Conservation (phyloP, 805 yeast species). For the Zygotorulaspora danielsina region DNA sequence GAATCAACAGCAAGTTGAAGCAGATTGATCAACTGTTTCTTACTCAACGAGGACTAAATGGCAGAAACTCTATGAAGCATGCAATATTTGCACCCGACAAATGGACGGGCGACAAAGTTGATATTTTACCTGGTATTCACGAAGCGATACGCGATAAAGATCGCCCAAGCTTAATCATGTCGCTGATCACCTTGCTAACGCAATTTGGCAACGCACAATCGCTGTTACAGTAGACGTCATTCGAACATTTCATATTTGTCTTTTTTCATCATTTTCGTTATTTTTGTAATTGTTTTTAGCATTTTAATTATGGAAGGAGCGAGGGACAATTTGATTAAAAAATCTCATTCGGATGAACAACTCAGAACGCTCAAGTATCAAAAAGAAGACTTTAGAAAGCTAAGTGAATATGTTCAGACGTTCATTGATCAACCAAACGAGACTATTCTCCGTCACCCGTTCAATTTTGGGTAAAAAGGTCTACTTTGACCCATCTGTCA, state of each 20-base stretch:
- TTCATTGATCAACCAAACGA: slow-evolving; percentile 29
- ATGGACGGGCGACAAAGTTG: slow-evolving; percentile 47
- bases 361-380: too few species aligned
- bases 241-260: neutral
- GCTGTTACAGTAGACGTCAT: slow-evolving; percentile 21
- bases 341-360: too few species aligned
- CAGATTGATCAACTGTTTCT: slow-evolving; percentile 54
- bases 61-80: slow-evolving; percentile 60
- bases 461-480: slow-evolving; percentile 49
- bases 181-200: slow-evolving; percentile 44
- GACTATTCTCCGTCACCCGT: slow-evolving; percentile 50
- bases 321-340: neutral
- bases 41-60: slow-evolving; percentile 42
- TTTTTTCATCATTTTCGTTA: neutral
- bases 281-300: neutral
- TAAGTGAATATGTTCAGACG: slow-evolving; percentile 23
- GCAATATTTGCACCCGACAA: slow-evolving; percentile 58
- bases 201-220: slow-evolving; percentile 27
- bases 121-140: slow-evolving; percentile 53
- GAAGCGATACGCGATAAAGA: slow-evolving; percentile 51
- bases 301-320: neutral
- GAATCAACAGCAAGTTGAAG: slow-evolving; percentile 50
- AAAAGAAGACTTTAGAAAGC: too few species aligned
- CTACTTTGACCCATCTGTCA: slow-evolving; percentile 53
- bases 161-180: slow-evolving; percentile 40